Evolutionary conservation across 306 rosid genomes (phyloP), one percentile per base, ranked within the genome.

Genomic region (Quercus ilex): DNA sequence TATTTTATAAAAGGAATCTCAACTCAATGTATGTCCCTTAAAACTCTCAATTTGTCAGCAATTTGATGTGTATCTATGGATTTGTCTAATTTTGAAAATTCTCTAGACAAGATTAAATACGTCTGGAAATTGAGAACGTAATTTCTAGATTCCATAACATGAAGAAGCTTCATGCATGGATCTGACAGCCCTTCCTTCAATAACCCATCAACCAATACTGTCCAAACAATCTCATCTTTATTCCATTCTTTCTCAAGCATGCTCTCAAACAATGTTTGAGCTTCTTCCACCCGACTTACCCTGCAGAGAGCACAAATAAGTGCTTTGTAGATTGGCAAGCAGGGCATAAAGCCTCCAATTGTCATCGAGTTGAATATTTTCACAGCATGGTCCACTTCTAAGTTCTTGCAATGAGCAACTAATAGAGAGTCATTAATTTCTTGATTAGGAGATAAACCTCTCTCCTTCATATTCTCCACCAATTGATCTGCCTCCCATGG

Each of bases 191-290:
- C 78, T 67, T 86, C 75, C 79, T 78, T 86, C 62, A 86, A 80
- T 73, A 86, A 75, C 15, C 90, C 85, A 78, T 86, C 87, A 31
- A 83, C 60, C 31, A 84, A 77, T 43, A 87, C 78, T 20, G 87
- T 83, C 90, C 86, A 87, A 46, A 73, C 87, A 78, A 87, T 82
- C 86, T 87, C 90, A 53, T 87, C 87, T 38, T 84, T 41, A 52
- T 41, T 86, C 87, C 85, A 83, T 17, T 75, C 73, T 52, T 75
- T 58, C 69, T 83, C 55, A 26, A 86, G 85, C 87, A 86, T 86
- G 46, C 77, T 83, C 51, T 79, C 73, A 55, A 83, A 83, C 23
- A 83, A 64, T 11, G 51, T 75, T 83, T 83, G 77, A 83, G 87
- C 90, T 81, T 81, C 87, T 56, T 65, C 75, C 57, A 30, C 71